A percentile compares a stretch with the other conserved stretches of the same genome.
Conservation (phyloP, 257 asterid genomes). For the Nicotiana noctiflora region DNA sequence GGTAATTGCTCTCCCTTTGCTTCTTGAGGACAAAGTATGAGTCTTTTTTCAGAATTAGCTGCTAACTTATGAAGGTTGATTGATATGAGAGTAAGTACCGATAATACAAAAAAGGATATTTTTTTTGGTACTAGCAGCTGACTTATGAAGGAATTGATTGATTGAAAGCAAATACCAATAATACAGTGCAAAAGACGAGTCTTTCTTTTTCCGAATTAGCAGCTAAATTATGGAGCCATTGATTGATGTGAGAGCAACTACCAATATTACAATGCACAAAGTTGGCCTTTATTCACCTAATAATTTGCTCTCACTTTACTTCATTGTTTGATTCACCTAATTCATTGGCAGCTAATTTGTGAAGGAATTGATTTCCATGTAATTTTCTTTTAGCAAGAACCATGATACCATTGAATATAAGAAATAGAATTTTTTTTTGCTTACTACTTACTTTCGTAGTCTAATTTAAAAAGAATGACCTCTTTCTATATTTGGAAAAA, state of each 20-base stretch:
- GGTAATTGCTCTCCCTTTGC: slow-evolving; percentile 33
- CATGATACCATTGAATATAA: background rate
- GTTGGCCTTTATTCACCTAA: background rate
- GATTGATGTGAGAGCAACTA: background rate
- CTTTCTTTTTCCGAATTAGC: too few species aligned
- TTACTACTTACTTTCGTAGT: background rate
- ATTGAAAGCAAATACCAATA: background rate
- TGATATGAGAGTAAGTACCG: background rate
- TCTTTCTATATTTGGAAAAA: background rate
- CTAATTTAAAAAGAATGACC: background rate
- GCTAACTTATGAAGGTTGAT: background rate
- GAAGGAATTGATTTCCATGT: background rate
- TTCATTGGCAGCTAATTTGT: background rate
- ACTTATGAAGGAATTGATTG: background rate
- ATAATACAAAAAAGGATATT: background rate
- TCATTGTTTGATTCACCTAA: background rate
- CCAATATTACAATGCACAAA: background rate
- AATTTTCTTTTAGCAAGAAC: background rate
- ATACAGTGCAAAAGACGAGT: too few species aligned
- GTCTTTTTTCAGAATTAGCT: background rate
- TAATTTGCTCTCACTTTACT: background rate
- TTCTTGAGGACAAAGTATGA: background rate
- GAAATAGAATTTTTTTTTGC: background rate
- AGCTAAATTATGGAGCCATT: too few species aligned
- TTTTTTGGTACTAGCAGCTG: background rate